Evolutionary conservation across 768 basidiomycete species (phyloP).

Genomic region (Antrodiella citrinella): DNA sequence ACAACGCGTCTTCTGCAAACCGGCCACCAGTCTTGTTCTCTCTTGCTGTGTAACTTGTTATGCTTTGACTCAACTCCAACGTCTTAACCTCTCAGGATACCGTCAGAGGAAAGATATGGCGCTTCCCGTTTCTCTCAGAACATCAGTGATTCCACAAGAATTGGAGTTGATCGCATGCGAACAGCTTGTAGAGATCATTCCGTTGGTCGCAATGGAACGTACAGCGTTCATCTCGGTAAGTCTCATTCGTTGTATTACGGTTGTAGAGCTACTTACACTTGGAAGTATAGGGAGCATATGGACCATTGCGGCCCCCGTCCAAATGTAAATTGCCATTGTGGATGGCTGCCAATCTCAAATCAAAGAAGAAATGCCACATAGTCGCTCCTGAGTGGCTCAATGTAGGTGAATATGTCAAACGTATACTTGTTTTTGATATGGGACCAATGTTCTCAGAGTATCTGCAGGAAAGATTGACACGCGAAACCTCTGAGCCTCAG

Average conservation of each 20-base stretch:
- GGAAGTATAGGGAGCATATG: constrained; percentile 72
- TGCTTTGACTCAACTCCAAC: too few species aligned
- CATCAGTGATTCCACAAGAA: constrained; percentile 74
- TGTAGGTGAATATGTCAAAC: constrained; percentile 48
- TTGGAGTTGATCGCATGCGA: constrained; percentile 86
- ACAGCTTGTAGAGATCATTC: constrained; percentile 77
- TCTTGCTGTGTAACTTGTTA: background rate
- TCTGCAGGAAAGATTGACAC: constrained; percentile 62
- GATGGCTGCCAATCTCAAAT: constrained; percentile 91
- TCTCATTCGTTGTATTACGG: background rate
- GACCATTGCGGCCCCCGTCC: constrained; percentile 84
- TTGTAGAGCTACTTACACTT: background rate
- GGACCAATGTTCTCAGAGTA: constrained; percentile 52
- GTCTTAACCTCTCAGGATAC: background rate
- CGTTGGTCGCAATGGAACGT: constrained; percentile 82
- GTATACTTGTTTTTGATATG: background rate
- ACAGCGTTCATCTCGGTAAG: constrained; percentile 86
- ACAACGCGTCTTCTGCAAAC: constrained; percentile 2
- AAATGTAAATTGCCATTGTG: constrained; percentile 87
- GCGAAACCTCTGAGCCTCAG: constrained; percentile 63
- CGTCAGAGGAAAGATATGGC: constrained; percentile 45
- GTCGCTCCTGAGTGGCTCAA: constrained; percentile 85
- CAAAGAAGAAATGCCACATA: constrained; percentile 92
- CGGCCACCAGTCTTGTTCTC: background rate
- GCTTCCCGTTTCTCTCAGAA: constrained; percentile 60